These are phyloP conservation scores for Beta corolliflora DNA, from an alignment of 179 eudicot genomes.

Conservation along the genomic window DNA sequence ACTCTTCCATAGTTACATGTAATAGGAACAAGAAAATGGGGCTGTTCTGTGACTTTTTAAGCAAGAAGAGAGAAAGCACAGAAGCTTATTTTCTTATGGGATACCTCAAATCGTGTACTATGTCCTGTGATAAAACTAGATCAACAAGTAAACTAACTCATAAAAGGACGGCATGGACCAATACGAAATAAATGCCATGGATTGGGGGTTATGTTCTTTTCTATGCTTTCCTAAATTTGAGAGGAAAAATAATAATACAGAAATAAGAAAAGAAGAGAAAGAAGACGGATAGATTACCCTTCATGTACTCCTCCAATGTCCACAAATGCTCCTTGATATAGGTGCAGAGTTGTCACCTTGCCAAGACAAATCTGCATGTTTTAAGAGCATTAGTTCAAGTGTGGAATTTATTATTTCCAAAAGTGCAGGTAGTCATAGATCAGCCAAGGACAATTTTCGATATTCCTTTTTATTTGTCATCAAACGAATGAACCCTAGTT, in stretches of 20 bases:
- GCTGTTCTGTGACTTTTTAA: no score
- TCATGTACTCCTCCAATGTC: constrained; percentile 99
- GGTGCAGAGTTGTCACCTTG: constrained; percentile 85
- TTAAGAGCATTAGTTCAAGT: constrained; percentile 6
- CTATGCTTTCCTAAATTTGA: not conserved
- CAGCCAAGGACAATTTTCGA: not conserved
- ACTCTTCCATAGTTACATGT: not conserved
- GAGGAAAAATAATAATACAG: not conserved
- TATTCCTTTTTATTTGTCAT: no score
- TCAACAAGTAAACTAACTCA: not conserved
- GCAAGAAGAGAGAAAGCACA: not conserved
- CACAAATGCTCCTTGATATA: constrained; percentile 96
- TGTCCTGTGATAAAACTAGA: not conserved
- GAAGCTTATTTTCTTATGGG: not conserved
- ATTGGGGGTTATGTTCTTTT: not conserved
- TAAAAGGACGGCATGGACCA: not conserved
- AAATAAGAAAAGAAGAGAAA: constrained; percentile 12
- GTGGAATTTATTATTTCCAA: not conserved
- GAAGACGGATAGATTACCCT: constrained; percentile 53
- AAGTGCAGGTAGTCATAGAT: not conserved
- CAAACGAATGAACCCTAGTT: no score
- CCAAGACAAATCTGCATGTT: constrained; percentile 80
- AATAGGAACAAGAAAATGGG: not conserved
- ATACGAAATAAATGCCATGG: not conserved
- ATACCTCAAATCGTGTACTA: not conserved